Evolutionary conservation across 2,329 filamentous ascomycete genomes (phyloP).

Genomic region (Neofusicoccum parvum): DNA sequence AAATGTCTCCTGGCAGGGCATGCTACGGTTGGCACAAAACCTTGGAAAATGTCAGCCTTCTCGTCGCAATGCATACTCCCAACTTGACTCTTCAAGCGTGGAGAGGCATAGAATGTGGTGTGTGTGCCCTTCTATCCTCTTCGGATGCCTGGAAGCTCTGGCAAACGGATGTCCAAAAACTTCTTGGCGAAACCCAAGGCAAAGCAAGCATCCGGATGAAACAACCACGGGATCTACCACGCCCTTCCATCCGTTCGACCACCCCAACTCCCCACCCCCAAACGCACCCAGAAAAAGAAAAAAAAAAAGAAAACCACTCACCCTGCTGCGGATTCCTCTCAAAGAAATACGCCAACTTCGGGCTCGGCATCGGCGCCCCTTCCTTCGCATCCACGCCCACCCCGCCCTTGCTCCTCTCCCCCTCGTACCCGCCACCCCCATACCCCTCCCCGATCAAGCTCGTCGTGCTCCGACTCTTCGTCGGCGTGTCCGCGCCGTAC

Average conservation of each 20-base stretch:
- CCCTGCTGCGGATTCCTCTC: conserved; percentile 2
- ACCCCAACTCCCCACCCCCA: no score
- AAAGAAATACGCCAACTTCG: conserved; percentile 14
- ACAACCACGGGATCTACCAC: no score
- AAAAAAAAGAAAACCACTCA: background rate
- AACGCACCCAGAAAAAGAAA: background rate
- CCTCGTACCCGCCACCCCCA: background rate
- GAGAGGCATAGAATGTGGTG: no score
- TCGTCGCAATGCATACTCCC: no score
- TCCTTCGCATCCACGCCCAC: background rate
- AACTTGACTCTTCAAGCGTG: no score
- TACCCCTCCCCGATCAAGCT: background rate
- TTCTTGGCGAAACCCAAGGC: no score
- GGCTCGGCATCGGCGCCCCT: background rate
- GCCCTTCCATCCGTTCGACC: no score
- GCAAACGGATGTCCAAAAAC: no score
- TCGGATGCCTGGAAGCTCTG: no score
- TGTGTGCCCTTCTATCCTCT: no score
- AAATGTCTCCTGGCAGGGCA: conserved; percentile 43
- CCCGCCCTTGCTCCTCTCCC: background rate
- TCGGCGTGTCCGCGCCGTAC: background rate
- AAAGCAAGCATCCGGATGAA: no score
- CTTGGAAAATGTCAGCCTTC: conserved; percentile 8
- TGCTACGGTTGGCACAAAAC: conserved; percentile 39
- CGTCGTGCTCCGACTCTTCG: background rate